Evolutionary conservation across 2,329 filamentous ascomycete species (phyloP).

Genomic region (Kalmusia sp.): DNA sequence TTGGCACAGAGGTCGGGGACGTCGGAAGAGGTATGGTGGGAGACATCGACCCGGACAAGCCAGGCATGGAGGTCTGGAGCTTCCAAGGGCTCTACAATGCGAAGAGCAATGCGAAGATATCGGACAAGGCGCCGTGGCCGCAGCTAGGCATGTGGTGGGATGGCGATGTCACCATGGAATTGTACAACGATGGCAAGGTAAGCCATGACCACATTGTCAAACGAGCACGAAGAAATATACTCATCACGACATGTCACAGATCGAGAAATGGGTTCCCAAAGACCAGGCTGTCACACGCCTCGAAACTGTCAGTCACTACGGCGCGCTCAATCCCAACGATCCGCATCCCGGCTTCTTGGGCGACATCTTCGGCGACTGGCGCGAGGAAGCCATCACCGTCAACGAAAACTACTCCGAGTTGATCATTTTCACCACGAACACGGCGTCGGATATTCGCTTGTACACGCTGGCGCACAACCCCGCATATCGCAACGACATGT

Average conservation of each 20-base stretch:
- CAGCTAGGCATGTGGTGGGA: conserved; percentile 20
- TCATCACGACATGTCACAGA: too few species aligned
- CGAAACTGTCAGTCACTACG: too few species aligned
- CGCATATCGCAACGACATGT: conserved; percentile 17
- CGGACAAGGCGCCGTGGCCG: conserved; percentile 8
- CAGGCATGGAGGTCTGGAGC: conserved; percentile 5
- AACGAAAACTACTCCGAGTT: conserved; percentile 9
- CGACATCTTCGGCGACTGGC: conserved; percentile 19
- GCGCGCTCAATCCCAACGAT: too few species aligned
- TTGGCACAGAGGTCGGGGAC: conserved; percentile 6
- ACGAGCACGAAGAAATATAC: too few species aligned
- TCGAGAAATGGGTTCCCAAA: conserved; percentile 23
- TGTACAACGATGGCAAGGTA: conserved; percentile 23
- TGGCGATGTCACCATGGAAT: conserved; percentile 18
- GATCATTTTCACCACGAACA: conserved; percentile 15
- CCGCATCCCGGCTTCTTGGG: conserved; percentile 17
- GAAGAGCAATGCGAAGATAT: conserved; percentile 3
- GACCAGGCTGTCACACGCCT: too few species aligned
- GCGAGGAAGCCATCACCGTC: conserved; percentile 16
- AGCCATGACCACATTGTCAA: too few species aligned
- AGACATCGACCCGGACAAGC: too few species aligned
- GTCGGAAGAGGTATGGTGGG: conserved; percentile 10
- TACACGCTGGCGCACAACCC: conserved; percentile 18
- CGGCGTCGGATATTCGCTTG: conserved; percentile 8
- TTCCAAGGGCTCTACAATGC: conserved; percentile 16